Evolutionary conservation across 768 basidiomycete species (phyloP).

Genomic region (Collybia mongolica): DNA sequence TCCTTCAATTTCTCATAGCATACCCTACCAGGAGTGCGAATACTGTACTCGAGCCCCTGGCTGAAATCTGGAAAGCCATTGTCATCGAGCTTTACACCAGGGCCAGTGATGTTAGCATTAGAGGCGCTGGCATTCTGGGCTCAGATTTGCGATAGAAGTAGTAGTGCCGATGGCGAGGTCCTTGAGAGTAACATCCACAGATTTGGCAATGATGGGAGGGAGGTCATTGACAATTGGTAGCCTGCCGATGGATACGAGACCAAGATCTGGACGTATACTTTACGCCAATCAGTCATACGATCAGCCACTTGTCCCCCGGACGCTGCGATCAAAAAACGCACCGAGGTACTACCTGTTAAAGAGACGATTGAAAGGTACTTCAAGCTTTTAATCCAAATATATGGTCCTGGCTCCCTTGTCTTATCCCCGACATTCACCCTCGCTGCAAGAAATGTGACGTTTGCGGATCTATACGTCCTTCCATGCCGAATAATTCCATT

Average conservation of each 20-base stretch:
- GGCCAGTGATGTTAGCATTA: conserved; percentile 19
- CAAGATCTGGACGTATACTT: conserved; percentile 1
- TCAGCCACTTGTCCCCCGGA: not conserved
- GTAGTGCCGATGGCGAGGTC: conserved; percentile 11
- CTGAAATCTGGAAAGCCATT: conserved; percentile 20
- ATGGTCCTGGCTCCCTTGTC: conserved; percentile 7
- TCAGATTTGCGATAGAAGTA: conserved; percentile 17
- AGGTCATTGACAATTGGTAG: conserved; percentile 13
- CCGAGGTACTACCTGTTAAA: not conserved
- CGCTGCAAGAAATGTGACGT: conserved; percentile 4
- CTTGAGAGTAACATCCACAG: conserved; percentile 11
- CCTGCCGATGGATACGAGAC: not conserved
- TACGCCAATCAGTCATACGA: not conserved
- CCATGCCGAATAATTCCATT: conserved; percentile 12
- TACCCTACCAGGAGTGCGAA: conserved; percentile 14
- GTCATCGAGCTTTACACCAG: conserved; percentile 15
- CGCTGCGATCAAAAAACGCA: not conserved
- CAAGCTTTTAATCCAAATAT: conserved; percentile 9
- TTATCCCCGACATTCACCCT: conserved; percentile 9
- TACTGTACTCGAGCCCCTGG: conserved; percentile 18
- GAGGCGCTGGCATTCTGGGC: conserved; percentile 18
- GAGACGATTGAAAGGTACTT: conserved; percentile 5
- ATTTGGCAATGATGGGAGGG: conserved; percentile 10
- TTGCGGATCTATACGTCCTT: conserved; percentile 9
- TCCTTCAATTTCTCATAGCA: conserved; percentile 14